Base-by-base conservation (phyloP, 768 basidiomycete genomes). In the Trametes cinnabarina region DNA sequence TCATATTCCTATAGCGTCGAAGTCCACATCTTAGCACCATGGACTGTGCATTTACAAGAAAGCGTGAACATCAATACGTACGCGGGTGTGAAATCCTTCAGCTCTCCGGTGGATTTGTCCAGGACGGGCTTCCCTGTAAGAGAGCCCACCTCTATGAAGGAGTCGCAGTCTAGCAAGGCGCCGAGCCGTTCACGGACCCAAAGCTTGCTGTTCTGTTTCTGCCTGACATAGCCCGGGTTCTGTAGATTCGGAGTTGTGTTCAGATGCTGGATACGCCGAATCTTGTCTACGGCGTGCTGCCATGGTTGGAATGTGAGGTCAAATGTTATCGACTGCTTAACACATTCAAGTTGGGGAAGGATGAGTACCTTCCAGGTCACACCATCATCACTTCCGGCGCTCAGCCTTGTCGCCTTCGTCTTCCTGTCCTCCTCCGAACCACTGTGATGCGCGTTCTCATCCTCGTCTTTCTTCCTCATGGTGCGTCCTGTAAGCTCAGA, bases 181-280 rank as follows among this genome's bases (percentile, higher is more conserved):
- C 40, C 56, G 7, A 64, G 51, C 30, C 63, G 14, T 25, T 64
- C 59, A n/a, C 57, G 55, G 22, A 64, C 56, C 63, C 63, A 64
- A 35, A 61, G 56, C 52, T 64, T 64, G 46, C 63, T 59, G 30
- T 47, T 52, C 30, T 53, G 32, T 42, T 61, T 60, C 47, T 64
- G 63, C 5, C 63, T 55, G 4, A 30, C 43, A 43, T 64, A 61
- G 2, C 63, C 63, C 17, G 51, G 40, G 23, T 64, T 26, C 6
- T 30, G 2, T 8, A 34, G 48, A 34, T 64, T 61, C 12, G 63
- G 63, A 15, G 42, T 61, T 4, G 23, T 23, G 25, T 32, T 51
- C 1, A 20, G 4, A 25, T 15, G 17, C 32, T 61, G 59, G 28
- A 55, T 43, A 3, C 30, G 30, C 20, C 37, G 20, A 4, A 63